Evolutionary conservation across 306 rosid species (phyloP), one percentile per base, ranked within the genome.

Genomic region (Dryas drummondii): DNA sequence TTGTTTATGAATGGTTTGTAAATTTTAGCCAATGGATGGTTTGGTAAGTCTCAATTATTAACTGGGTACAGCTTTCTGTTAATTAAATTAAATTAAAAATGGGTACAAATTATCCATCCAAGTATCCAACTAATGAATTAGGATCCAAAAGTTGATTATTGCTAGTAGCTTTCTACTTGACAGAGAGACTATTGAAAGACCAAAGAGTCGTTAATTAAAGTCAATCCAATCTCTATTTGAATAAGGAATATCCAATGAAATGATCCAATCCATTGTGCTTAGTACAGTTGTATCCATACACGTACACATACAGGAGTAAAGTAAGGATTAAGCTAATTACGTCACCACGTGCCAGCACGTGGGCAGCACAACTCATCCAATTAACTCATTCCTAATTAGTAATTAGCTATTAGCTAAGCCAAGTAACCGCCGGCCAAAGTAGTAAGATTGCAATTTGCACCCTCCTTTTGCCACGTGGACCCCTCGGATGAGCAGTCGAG

Each of bases 401-500:
- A 22, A 22, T 22, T 22, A 22, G 22, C 5, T 37, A 40, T 5
- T 8, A 32, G 6, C 37, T 3, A 9, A 27, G 19, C 14, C 27
- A 68, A 19, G 22, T 51, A 64, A 74, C 66, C 52, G 94, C 94
- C 90, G 91, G 89, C 92, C 88, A 82, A 57, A 71, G 44, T 41
- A 57, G 19, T 9, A 71, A 7, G 66, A 5, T 9, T 49, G 14
- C 19, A 37, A 1, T 37, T 14, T 40, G 49, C 50, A 47, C 72
- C 73, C 13, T 48, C 68, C 76, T 77, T 65, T 69, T 80, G 88
- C 83, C 98, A 85, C 90, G 86, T 88, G 96, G 82, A 78, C 1
- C 67, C 73, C 80, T 66, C 79, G 44, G 48, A 66, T 15, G 50
- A 76, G 5, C 9, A 27, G 22, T n/a, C 56, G 11, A 75, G 45